Percentiles rank a stretch among this genome's conserved stretches.
Evolutionary conservation across 495 filamentous ascomycete species (phyloP).

Genomic region (Talaromyces thailandensis): DNA sequence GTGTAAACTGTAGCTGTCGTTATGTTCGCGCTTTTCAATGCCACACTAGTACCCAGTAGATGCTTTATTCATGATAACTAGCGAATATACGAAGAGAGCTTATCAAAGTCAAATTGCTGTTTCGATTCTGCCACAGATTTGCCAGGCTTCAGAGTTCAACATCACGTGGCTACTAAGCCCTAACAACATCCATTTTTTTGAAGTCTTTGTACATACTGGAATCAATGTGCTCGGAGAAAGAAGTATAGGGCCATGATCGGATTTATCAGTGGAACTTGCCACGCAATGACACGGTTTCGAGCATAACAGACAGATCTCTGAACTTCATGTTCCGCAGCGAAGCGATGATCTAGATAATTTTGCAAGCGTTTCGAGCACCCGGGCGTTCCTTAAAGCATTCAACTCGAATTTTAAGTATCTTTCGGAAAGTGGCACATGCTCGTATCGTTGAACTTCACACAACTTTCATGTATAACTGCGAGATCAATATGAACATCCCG

Average conservation of each 20-base stretch:
- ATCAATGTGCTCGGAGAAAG: background rate
- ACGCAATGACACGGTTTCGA: too few relatives aligned
- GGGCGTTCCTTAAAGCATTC: too few relatives aligned
- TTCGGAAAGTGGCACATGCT: background rate
- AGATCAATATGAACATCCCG: background rate
- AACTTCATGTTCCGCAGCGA: too few relatives aligned
- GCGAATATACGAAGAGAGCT: background rate
- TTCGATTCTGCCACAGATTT: background rate
- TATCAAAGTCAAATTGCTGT: background rate
- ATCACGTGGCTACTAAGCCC: background rate
- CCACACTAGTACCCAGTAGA: background rate
- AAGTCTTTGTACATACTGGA: background rate
- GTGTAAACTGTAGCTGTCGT: background rate
- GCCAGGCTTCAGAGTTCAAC: background rate
- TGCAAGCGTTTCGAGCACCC: too few relatives aligned
- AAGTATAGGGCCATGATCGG: too few relatives aligned
- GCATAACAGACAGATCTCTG: background rate
- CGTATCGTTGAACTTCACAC: background rate
- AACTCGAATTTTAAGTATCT: background rate
- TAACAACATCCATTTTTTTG: background rate
- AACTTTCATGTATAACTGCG: background rate
- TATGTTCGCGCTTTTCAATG: background rate
- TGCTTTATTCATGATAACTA: background rate
- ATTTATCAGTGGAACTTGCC: too few relatives aligned
- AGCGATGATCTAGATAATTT: too few relatives aligned